phyloP scores from a whole-genome alignment of 1,284 basidiomycete genomes.

The Malassezia obtusa region DNA sequence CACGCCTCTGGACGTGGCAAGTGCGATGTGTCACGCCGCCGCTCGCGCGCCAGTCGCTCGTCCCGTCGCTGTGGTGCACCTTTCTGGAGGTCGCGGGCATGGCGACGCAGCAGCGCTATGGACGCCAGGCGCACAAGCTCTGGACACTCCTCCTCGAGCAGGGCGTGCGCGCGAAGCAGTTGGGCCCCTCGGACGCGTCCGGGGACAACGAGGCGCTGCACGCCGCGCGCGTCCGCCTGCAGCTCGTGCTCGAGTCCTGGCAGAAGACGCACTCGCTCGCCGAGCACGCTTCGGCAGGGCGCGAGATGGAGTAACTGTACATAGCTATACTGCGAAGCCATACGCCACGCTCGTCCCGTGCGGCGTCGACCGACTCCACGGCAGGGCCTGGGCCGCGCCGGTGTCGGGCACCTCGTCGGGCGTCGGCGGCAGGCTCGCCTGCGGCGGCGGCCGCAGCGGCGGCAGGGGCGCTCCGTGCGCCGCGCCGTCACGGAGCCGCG shows the following conservation, averaged over 20 bases:
- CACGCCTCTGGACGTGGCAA: conserved; percentile 38
- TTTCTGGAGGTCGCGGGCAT: conserved; percentile 37
- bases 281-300: conserved; percentile 11
- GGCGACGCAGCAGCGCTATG: conserved; percentile 23
- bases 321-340: conserved; percentile 2
- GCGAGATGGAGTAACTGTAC: conserved; percentile 10
- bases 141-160: conserved; percentile 27
- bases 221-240: conserved; percentile 34
- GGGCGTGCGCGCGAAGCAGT: conserved; percentile 24
- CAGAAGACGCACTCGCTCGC: conserved; percentile 20
- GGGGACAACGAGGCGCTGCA: conserved; percentile 23
- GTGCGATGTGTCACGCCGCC: conserved; percentile 31
- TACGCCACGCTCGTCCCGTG: not conserved
- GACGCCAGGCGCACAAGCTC: conserved; percentile 33
- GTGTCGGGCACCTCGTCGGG: not conserved
- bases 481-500: not conserved
- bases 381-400: not conserved
- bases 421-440: not conserved
- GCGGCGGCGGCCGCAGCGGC: not conserved
- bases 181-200: conserved; percentile 17
- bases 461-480: not conserved
- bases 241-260: conserved; percentile 47
- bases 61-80: conserved; percentile 35
- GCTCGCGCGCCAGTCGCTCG: conserved; percentile 29
- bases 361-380: not conserved